Base-by-base conservation (phyloP, 2,329 filamentous ascomycete species). In the Microcyclospora pomicola region DNA sequence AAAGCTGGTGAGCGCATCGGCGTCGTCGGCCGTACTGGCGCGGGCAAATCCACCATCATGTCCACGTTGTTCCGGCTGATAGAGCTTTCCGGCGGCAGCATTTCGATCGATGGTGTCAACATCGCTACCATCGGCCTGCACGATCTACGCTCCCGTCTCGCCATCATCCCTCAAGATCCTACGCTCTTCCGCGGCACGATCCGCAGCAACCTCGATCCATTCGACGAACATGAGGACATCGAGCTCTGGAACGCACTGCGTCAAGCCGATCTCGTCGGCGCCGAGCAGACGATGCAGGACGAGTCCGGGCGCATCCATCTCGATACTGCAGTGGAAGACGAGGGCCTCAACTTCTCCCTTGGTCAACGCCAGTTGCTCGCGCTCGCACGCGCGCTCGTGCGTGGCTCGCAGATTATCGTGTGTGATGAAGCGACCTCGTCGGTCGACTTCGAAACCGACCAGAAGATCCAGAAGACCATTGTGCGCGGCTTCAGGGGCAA, bases 291-390 rank as follows among this genome's bases (percentile, higher is more conserved):
- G 10, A 63, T 68, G 34, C 56, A 61, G 9, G 61, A 69, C 39
- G 50, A 49, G 11, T 60, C 63, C 61, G n/a, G 59, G 60, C 76
- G 82, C 39, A 81, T 94, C 43, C 77, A 85, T 47, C 78, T 98
- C 15, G 88, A 96, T 60, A 80, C 73, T 12, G 54, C 75, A 2
- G 88, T 96, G 2, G 86, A 95, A 50, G 91, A 96, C 56, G 88
- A 95, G 63, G 91, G 91, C 0, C 71, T 94, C 43, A 96, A 96
- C 62, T 95, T 94, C 67, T 93, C 85, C 0, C 77, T 96, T 9
- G 88, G 88, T 6, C 88, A 96, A 63, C 77, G 91, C 2, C 91
- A 96, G 61, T 74, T 96, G 35, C 93, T 96, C 82, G 91, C 91
- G 1, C 71, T 98, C 1, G 87, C 87, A 0, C 78, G 91, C 1